phyloP scores from a whole-genome alignment of 2,329 filamentous ascomycete genomes.

The Gnomoniopsis smithogilvyi region DNA sequence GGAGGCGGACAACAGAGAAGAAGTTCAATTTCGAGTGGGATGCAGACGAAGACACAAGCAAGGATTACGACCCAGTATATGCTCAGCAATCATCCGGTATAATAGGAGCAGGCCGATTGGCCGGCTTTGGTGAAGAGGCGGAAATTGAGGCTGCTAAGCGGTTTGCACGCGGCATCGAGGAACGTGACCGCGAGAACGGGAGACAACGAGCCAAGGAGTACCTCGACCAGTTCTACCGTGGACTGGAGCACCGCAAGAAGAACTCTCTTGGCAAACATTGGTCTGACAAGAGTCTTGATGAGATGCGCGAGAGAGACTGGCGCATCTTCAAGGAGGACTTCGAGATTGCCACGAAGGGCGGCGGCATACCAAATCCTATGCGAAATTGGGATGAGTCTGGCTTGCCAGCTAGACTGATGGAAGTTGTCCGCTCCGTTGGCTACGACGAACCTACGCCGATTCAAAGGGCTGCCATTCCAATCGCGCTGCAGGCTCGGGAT shows the following conservation, averaged over 20 bases:
- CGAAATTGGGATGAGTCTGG: slow-evolving; percentile 86
- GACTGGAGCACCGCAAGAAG: slow-evolving; percentile 64
- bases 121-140: slow-evolving; percentile 51
- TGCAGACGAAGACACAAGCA: slow-evolving; percentile 85
- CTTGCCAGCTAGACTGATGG: slow-evolving; percentile 72
- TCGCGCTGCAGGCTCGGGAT: slow-evolving; percentile 87
- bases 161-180: slow-evolving; percentile 67
- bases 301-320: slow-evolving; percentile 98
- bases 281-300: slow-evolving; percentile 86
- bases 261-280: slow-evolving; percentile 88
- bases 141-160: slow-evolving; percentile 53
- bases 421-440: slow-evolving; percentile 79
- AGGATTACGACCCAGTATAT: slow-evolving; percentile 79
- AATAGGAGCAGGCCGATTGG: slow-evolving; percentile 39
- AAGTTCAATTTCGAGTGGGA: slow-evolving; percentile 99
- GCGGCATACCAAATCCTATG: slow-evolving; percentile 92
- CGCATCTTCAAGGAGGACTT: slow-evolving; percentile 99
- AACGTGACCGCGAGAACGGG: slow-evolving; percentile 74
- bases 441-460: slow-evolving; percentile 91
- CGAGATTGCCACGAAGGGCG: slow-evolving; percentile 92
- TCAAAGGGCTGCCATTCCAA: slow-evolving; percentile 91
- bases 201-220: slow-evolving; percentile 73
- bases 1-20: slow-evolving; percentile 85
- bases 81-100: slow-evolving; percentile 65
- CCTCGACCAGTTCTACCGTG: slow-evolving; percentile 78